phyloP scores from a whole-genome alignment of 139 green algal species.

The Micractinium sp. region DNA sequence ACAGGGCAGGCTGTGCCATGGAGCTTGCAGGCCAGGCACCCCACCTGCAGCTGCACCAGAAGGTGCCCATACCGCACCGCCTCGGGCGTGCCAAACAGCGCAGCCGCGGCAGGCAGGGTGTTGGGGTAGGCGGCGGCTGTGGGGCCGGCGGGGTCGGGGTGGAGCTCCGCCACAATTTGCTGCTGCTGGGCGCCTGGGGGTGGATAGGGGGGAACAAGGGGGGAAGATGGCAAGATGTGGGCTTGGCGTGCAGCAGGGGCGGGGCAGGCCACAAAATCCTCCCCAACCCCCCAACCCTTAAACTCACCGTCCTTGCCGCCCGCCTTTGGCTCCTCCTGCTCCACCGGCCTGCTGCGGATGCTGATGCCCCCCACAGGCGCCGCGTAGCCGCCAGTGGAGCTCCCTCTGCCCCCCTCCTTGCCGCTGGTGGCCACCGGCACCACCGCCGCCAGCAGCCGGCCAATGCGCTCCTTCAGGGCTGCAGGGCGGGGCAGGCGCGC shows the following conservation, averaged over 20 bases:
- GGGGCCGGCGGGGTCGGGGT: not conserved
- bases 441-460: conserved; percentile 16
- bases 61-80: conserved; percentile 30
- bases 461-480: conserved; percentile 34
- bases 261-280: no score
- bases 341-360: conserved; percentile 6
- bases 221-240: not conserved
- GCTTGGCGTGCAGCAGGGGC: no score
- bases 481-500: not conserved
- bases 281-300: not conserved
- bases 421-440: conserved; percentile 42
- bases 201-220: not conserved
- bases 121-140: conserved; percentile 38
- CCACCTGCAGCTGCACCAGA: conserved; percentile 41
- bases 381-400: not conserved
- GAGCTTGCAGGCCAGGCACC: no score
- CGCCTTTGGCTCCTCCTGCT: not conserved
- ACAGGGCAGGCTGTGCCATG: no score
- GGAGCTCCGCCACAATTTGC: conserved; percentile 13
- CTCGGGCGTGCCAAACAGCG: conserved; percentile 28
- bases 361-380: not conserved
- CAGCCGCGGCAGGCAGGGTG: conserved; percentile 36
- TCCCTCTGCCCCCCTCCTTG: conserved; percentile 17
- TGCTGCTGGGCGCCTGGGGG: not conserved
- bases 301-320: not conserved